Evolutionary conservation across 768 basidiomycete genomes (phyloP), one percentile per base, ranked within the genome.

Genomic region (Macrocybe gigantea): DNA sequence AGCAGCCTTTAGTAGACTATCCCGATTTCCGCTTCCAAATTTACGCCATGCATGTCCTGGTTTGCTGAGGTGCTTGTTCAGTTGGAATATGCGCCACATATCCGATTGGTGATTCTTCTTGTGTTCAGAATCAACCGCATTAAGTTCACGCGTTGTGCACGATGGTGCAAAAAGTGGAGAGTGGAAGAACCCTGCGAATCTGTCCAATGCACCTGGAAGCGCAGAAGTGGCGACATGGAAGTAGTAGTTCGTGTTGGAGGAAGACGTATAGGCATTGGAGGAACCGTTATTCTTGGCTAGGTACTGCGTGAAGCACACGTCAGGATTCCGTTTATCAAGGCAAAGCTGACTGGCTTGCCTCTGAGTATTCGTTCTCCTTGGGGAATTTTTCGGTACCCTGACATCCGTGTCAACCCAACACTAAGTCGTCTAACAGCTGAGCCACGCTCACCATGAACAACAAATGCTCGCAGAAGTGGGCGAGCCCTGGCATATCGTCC

Each of bases 71-170:
- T 85, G 77, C 64, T 98, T 98, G 66, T 88, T 90, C 22, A 97
- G 67, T 64, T 99, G 95, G 66, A 88, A 98, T 49, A 94, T 82
- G n/a, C 95, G 82, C 88, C 93, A 94, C 59, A 84, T 71, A 60
- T 97, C 93, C 2, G 75, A 70, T 62, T 95, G 94, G 41, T 88
- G 80, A 61, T 98, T 99, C 71, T 96, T 95, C 70, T 92, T 91
- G 73, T 97, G 85, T 63, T 99, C 96, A 0, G 92, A 95, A 63
- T 99, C 87, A 37, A 99, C 94, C 1, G 96, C 95, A 56, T 93
- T 93, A 52, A 96, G 74, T 68, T 99, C 95, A 32, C 93, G 81
- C 29, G 80, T 74, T 0, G 92, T 93, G 60, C 92, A 90, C 4
- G 86, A 88, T 0, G 88, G 80, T 1, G 82, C 64, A 60, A 99